phyloP scores from a whole-genome alignment of 2,329 filamentous ascomycete genomes.

The Albophoma yamanashiensis region DNA sequence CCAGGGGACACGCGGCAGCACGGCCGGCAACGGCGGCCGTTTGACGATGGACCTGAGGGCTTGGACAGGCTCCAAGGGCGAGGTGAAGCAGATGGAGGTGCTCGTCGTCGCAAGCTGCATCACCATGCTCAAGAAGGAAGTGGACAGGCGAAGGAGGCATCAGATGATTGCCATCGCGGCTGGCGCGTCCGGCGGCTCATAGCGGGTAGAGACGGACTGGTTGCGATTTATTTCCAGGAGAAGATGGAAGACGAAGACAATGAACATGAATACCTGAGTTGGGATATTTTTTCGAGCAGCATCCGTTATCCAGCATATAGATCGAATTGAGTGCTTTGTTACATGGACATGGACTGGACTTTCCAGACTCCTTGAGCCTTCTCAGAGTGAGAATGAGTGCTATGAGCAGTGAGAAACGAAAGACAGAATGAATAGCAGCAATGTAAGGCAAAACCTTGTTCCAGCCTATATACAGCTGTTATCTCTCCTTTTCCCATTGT shows the following conservation, averaged over 20 bases:
- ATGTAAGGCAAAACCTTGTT: neutral
- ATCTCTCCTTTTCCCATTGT: constrained; percentile 12
- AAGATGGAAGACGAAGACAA: neutral
- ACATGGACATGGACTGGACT: too few species aligned
- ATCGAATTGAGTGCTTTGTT: neutral
- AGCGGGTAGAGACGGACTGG: neutral
- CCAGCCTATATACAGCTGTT: constrained; percentile 5
- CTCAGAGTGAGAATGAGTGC: neutral
- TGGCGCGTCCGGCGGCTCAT: constrained; percentile 10
- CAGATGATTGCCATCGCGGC: constrained; percentile 36
- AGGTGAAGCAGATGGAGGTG: constrained; percentile 30
- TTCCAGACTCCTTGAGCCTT: neutral
- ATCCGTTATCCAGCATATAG: neutral
- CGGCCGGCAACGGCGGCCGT: constrained; percentile 40
- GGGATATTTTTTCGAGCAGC: neutral
- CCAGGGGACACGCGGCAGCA: constrained; percentile 21
- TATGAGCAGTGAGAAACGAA: neutral
- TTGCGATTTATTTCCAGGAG: neutral
- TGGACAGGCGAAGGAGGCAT: constrained; percentile 42
- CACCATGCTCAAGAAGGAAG: constrained; percentile 55
- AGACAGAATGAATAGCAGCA: neutral
- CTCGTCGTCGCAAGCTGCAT: constrained; percentile 45
- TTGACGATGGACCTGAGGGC: constrained; percentile 30
- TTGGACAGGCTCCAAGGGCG: constrained; percentile 22
- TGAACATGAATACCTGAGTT: neutral